These are phyloP conservation scores for Sporisorium graminicola DNA, from an alignment of 1,284 basidiomycete species.

Conservation along the genomic window DNA sequence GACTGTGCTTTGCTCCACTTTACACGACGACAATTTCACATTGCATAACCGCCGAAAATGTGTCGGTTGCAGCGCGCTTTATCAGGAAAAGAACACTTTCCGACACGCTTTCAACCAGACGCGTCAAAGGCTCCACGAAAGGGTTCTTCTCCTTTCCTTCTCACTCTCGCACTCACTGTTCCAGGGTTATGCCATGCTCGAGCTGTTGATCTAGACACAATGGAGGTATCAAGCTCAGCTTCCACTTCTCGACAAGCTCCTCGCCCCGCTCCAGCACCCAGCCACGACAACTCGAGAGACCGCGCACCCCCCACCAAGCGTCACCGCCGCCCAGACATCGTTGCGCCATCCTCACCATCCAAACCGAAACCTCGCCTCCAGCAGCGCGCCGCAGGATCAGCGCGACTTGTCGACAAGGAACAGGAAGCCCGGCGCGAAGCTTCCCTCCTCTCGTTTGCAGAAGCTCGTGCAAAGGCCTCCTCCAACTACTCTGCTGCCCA, in stretches of 20 bases:
- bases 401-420: constrained; percentile 9
- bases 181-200: not conserved
- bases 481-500: constrained; percentile 4
- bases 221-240: constrained; percentile 32
- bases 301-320: constrained; percentile 12
- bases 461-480: constrained; percentile 25
- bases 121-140: not conserved
- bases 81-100: constrained; percentile 14
- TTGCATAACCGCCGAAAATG: too few species aligned
- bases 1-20: constrained; percentile 15
- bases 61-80: constrained; percentile 5
- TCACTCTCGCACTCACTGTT: not conserved
- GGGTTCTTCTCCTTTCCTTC: constrained; percentile 1
- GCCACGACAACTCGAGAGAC: not conserved
- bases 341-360: constrained; percentile 33
- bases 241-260: constrained; percentile 17
- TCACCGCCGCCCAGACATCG: constrained; percentile 9
- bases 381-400: constrained; percentile 1
- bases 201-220: not conserved
- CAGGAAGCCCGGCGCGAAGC: constrained; percentile 26
- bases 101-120: constrained; percentile 10
- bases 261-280: not conserved
- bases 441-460: constrained; percentile 30
- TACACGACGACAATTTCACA: too few species aligned
- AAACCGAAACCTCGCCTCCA: constrained; percentile 11